Base-by-base conservation (phyloP, 495 filamentous ascomycete genomes). In the Cairneyella variabilis region DNA sequence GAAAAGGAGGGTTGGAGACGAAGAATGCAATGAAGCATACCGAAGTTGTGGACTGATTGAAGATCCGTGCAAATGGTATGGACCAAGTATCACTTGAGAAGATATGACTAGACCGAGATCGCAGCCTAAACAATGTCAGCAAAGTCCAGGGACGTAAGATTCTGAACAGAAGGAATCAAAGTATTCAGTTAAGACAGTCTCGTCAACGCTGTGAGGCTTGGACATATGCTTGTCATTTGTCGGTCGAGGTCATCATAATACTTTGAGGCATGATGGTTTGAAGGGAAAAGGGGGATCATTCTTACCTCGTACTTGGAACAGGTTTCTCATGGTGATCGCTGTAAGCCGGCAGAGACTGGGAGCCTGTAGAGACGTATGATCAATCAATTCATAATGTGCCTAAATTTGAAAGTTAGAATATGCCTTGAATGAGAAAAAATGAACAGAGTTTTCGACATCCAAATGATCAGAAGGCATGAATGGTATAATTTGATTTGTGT, bases 201-300 rank as follows among this genome's bases (percentile, higher is more conserved):
- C 85, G 76, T 87, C 85, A 75, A 73, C 53, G 78, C 83, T 56
- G 63, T 71, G 66, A 70, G 76, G 79, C 85, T 90, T 79, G 70
- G 86, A 90, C 85, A 90, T 90, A 90, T 90, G 86, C 86, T 90
- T 90, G 86, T 88, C 84, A 72, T 75, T 83, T 77, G 69, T 64
- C 46, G 54, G 74, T 71, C 77, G 67, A 71, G 73, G 78, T 87
- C 84, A 89, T 88, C 84, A 86, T 78, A 60, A 63, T 64, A 57
- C 58, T 57, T 53, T 47, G 43, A 51, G 18, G 9, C 40, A 43
- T 11, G 38, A 50, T 50, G 23, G 47, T 85, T 80, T 85, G 83
- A 62, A 71, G 74, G 86, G 86, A 90, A 89, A 86, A 90, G 89
- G 89, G 86, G 86, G 83, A 72, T 69, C 80, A 80, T 76, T 64